Conservation (phyloP, 805 yeast species). For the Isabelozyma rhagii region DNA sequence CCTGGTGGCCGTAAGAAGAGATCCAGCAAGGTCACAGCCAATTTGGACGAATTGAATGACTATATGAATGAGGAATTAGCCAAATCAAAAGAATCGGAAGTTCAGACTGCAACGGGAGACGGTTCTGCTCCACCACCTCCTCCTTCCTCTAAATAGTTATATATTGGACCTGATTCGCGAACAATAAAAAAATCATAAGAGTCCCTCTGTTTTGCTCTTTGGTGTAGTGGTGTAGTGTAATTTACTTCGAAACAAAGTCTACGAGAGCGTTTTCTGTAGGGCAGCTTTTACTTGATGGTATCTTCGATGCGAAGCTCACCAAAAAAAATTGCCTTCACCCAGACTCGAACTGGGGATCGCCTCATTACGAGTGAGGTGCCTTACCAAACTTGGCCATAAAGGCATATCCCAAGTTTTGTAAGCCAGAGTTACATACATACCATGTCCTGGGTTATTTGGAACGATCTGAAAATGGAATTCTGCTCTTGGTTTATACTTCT, state of each 20-base stretch:
- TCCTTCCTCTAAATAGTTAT: slow-evolving; percentile 19
- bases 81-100: slow-evolving; percentile 36
- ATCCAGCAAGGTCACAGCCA: slow-evolving; percentile 14
- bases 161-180: too few relatives aligned
- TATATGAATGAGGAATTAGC: slow-evolving; percentile 44
- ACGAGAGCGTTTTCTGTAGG: too few relatives aligned
- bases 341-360: slow-evolving; percentile 2
- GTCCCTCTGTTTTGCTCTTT: too few relatives aligned
- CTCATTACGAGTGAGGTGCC: slow-evolving; percentile 2
- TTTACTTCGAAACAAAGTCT: too few relatives aligned
- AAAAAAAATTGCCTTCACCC: neutral
- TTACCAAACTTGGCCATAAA: slow-evolving; percentile 1
- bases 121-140: slow-evolving; percentile 25
- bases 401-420: neutral
- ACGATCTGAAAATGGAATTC: too few relatives aligned
- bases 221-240: too few relatives aligned
- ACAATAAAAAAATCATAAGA: too few relatives aligned
- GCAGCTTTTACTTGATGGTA: too few relatives aligned
- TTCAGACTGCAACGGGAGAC: slow-evolving; percentile 5
- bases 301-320: too few relatives aligned
- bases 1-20: slow-evolving; percentile 27
- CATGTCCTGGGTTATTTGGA: too few relatives aligned
- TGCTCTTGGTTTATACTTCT: too few relatives aligned
- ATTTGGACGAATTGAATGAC: slow-evolving; percentile 27
- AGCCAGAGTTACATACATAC: neutral